Evolutionary conservation across 2,329 filamentous ascomycete species (phyloP).

Genomic region (Blumeria graminis): DNA sequence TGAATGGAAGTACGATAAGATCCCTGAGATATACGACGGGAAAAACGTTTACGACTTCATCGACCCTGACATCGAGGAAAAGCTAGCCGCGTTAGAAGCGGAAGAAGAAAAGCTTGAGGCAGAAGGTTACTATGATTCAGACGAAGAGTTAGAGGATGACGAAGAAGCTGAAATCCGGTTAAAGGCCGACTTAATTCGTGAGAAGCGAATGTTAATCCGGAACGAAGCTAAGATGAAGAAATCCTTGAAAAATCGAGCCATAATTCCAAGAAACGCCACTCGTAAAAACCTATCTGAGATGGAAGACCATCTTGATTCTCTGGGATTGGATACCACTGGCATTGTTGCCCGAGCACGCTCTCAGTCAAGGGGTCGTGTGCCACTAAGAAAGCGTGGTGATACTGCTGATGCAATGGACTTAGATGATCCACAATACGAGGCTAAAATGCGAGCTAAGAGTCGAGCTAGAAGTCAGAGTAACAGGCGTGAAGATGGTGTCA

Average conservation of each 20-base stretch:
- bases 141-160: conserved; percentile 57
- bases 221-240: conserved; percentile 93
- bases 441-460: conserved; percentile 47
- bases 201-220: conserved; percentile 77
- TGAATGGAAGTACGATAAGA: conserved; percentile 90
- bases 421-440: conserved; percentile 29
- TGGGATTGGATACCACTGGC: conserved; percentile 63
- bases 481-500: conserved; percentile 55
- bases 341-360: conserved; percentile 50
- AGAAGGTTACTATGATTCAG: conserved; percentile 83
- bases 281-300: conserved; percentile 70
- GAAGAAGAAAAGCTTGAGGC: conserved; percentile 84
- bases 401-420: conserved; percentile 57
- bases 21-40: conserved; percentile 82
- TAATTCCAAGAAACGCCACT: conserved; percentile 64
- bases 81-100: conserved; percentile 74
- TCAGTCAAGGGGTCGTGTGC: conserved; percentile 45
- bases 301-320: conserved; percentile 59
- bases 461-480: conserved; percentile 42
- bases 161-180: conserved; percentile 69
- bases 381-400: conserved; percentile 34
- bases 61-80: conserved; percentile 86
- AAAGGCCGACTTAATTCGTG: conserved; percentile 86
- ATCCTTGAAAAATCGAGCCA: conserved; percentile 85
- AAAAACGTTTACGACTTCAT: conserved; percentile 97